phyloP scores from a whole-genome alignment of 2,329 filamentous ascomycete species.

The Trichoderma pleuroti region DNA sequence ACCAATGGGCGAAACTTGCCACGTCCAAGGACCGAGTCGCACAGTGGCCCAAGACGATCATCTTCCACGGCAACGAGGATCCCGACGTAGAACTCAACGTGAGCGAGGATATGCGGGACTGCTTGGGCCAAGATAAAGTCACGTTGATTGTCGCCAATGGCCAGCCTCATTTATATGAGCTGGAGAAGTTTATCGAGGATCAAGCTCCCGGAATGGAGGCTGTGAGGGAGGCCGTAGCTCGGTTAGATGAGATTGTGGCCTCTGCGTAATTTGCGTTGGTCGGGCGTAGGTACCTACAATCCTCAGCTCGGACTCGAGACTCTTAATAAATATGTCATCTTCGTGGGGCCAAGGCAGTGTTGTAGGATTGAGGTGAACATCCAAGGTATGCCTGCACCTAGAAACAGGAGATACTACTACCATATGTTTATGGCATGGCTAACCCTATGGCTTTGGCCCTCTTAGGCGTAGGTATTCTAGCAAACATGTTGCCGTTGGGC shows the following conservation, averaged over 20 bases:
- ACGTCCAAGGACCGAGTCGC: constrained; percentile 18
- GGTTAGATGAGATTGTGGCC: constrained; percentile 26
- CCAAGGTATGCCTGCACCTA: too few species aligned
- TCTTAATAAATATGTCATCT: too few species aligned
- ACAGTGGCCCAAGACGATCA: constrained; percentile 34
- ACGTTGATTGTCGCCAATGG: constrained; percentile 28
- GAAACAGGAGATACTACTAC: too few species aligned
- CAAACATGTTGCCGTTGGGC: too few species aligned
- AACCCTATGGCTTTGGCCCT: too few species aligned
- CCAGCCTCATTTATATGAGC: constrained; percentile 31
- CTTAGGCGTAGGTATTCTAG: too few species aligned
- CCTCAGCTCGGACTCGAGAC: too few species aligned
- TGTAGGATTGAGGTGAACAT: too few species aligned
- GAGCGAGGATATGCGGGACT: constrained; percentile 28
- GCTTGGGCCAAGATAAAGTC: constrained; percentile 28
- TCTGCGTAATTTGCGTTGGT: not conserved
- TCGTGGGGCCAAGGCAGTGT: too few species aligned
- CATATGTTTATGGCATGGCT: too few species aligned
- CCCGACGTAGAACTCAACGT: constrained; percentile 29
- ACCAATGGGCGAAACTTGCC: constrained; percentile 28
- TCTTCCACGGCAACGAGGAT: constrained; percentile 34
- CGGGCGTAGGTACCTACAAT: too few species aligned
- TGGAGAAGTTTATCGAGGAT: constrained; percentile 31
- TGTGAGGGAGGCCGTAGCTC: constrained; percentile 26
- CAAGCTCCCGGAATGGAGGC: constrained; percentile 27